phyloP scores from a whole-genome alignment of 108 stramenopile species.

The Nannochloropsis salina region DNA sequence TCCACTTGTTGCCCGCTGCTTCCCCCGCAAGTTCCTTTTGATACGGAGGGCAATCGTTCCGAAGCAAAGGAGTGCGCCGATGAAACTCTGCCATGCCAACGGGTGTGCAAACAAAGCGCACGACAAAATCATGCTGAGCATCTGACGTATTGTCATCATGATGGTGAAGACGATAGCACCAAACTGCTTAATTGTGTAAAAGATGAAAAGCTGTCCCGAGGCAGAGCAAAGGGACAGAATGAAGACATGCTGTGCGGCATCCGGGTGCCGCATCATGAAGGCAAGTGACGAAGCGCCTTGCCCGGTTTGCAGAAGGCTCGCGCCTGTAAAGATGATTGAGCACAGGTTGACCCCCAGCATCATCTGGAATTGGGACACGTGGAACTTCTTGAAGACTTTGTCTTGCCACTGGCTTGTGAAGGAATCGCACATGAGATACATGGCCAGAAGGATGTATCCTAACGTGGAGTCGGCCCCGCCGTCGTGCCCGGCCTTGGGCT shows the following conservation, averaged over 20 bases:
- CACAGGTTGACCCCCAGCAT: slow-evolving; percentile 57
- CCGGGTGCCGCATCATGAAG: neutral
- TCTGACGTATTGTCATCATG: slow-evolving; percentile 58
- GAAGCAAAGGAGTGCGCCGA: slow-evolving; percentile 76
- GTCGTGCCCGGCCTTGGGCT: slow-evolving; percentile 23
- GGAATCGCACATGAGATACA: slow-evolving; percentile 53
- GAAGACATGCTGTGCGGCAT: neutral
- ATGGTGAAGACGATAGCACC: slow-evolving; percentile 58
- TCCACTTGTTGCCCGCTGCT: neutral
- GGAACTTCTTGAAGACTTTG: slow-evolving; percentile 20
- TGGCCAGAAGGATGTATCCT: slow-evolving; percentile 29
- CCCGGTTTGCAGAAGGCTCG: slow-evolving; percentile 27
- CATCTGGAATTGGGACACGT: slow-evolving; percentile 39
- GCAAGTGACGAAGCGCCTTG: neutral
- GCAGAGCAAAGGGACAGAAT: slow-evolving; percentile 33
- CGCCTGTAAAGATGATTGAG: slow-evolving; percentile 42
- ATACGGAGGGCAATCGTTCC: slow-evolving; percentile 78
- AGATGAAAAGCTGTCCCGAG: slow-evolving; percentile 58
- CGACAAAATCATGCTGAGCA: slow-evolving; percentile 78
- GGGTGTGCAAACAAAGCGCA: slow-evolving; percentile 78
- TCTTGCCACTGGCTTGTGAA: slow-evolving; percentile 58
- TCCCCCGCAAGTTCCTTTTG: slow-evolving; percentile 63
- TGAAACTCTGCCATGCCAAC: slow-evolving; percentile 67
- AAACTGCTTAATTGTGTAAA: slow-evolving; percentile 57
- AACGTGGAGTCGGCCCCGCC: neutral